Conservation (phyloP, 108 stramenopile species). For the Skeletonema potamos region DNA sequence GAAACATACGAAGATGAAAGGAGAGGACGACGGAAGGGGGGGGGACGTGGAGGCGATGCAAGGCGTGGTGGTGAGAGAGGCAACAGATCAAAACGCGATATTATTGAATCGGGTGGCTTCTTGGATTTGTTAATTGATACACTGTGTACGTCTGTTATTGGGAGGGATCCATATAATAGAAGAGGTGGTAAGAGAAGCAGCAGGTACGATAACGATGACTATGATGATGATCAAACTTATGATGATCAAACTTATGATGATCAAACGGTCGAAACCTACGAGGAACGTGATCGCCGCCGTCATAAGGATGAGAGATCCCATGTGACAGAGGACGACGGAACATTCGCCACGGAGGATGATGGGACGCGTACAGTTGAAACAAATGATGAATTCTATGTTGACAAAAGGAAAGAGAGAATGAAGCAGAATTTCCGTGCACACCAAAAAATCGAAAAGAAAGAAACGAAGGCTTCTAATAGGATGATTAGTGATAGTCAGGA, state of each 20-base stretch:
- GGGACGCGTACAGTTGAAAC: conserved; percentile 31
- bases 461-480: neutral
- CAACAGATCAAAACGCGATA: conserved; percentile 51
- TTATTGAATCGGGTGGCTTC: conserved; percentile 77
- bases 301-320: conserved; percentile 15
- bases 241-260: conserved; percentile 67
- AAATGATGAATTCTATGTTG: conserved; percentile 27
- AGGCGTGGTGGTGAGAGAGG: conserved; percentile 19
- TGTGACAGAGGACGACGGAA: conserved; percentile 27
- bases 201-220: conserved; percentile 33
- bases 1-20: conserved; percentile 41
- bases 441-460: conserved; percentile 21
- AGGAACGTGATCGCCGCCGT: conserved; percentile 28
- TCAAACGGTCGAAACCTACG: conserved; percentile 65
- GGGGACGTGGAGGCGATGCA: conserved; percentile 12
- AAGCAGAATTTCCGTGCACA: conserved; percentile 21
- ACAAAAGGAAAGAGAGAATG: conserved; percentile 4
- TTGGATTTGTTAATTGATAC: conserved; percentile 86
- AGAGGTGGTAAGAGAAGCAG: conserved; percentile 12
- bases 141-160: conserved; percentile 74
- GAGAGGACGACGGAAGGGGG: conserved; percentile 5
- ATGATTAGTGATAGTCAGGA: no score
- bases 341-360: conserved; percentile 33
- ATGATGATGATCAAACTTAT: conserved; percentile 63
- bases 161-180: conserved; percentile 48